A percentile compares a stretch with the other conserved stretches of the same genome.
Evolutionary conservation across 306 rosid species (phyloP).

Genomic region (Abrus pulchellus): DNA sequence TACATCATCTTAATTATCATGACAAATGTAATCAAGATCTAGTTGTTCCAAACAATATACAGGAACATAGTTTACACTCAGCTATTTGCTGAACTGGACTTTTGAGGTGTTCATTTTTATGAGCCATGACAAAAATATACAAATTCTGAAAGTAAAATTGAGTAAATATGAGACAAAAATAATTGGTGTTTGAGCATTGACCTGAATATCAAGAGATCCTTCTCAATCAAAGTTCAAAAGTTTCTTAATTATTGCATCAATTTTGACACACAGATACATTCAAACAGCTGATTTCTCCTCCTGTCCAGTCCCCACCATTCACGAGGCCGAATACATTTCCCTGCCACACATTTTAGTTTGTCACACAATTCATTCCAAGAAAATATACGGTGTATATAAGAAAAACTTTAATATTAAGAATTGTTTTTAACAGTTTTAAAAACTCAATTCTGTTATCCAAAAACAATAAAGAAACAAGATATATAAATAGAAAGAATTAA

Average conservation of each 20-base stretch:
- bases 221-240: neutral
- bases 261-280: neutral
- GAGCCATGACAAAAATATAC: neutral
- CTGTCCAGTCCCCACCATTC: slow-evolving; percentile 29
- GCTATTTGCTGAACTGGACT: neutral
- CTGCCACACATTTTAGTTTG: slow-evolving; percentile 32
- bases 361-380: neutral
- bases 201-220: neutral
- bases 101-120: neutral
- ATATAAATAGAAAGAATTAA: no score
- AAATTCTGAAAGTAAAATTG: neutral
- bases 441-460: no score
- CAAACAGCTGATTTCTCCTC: slow-evolving; percentile 1
- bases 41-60: neutral
- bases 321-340: neutral
- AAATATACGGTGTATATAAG: no score
- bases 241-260: neutral
- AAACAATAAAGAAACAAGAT: no score
- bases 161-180: neutral
- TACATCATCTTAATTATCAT: neutral
- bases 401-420: no score
- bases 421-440: no score
- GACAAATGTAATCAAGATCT: neutral
- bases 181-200: slow-evolving; percentile 10
- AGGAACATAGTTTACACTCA: neutral